Evolutionary conservation across 1,139 yeast genomes (phyloP), one percentile per base, ranked within the genome.

Genomic region (Candida sanyaensis): DNA sequence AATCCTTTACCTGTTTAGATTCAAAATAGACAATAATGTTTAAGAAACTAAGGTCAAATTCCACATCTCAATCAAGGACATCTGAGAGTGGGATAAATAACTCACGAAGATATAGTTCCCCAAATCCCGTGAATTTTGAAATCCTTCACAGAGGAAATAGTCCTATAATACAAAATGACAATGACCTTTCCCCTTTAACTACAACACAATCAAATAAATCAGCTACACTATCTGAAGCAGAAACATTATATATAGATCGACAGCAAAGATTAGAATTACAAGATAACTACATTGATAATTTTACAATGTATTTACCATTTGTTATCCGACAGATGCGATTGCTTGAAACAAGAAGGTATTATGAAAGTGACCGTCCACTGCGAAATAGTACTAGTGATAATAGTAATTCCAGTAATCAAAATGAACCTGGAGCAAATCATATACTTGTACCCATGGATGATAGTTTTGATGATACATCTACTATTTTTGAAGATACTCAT

Each of bases 291-390:
- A 60, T 58, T 36, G 77, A 69, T 17, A 75, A 75, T 50, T 73
- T 69, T 53, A 66, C 71, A 26, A 55, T 58, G 31, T 75, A 73
- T 53, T 54, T 70, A 9, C 80, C 80, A 1, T 75, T 58, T 55
- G 53, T 73, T 7, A 44, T 71, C 21, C 56, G 76, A 36, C 58
- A 66, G 36, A 45, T 63, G 51, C 53, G 76, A 34, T 23, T 62
- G 11, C 54, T 55, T 11, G 50, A 53, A 7, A 42, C 32, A 39
- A 44, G 36, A 36, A 28, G 41, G 37, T 41, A 41, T 24, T 24
- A 21, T 29, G 43, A 28, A 6, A 30, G 13, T 21, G 37, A 24
- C 17, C 26, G 9, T 8, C 39, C 39, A 10, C 36, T n/a, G 36
- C 12, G 23, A 6, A 32, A 29, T 5, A 13, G 33, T 17, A 36